Evolutionary conservation across 2,329 filamentous ascomycete species (phyloP).

Genomic region (Diaporthe vaccinii): DNA sequence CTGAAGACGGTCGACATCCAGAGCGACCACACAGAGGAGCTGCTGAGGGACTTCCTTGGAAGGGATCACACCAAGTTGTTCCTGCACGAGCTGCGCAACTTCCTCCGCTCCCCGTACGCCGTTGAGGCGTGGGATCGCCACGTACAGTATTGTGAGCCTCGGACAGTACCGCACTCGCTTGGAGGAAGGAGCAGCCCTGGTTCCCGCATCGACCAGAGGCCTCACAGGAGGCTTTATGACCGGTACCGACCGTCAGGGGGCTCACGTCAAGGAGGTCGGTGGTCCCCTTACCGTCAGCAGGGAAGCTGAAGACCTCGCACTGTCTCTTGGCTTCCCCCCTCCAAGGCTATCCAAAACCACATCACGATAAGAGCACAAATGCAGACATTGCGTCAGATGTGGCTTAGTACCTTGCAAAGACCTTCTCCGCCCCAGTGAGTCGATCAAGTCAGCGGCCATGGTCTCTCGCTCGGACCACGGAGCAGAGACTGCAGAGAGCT

Average conservation of each 20-base stretch:
- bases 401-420: background rate
- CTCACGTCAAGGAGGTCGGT: slow-evolving; percentile 10
- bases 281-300: slow-evolving; percentile 31
- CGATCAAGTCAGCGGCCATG: background rate
- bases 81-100: slow-evolving; percentile 86
- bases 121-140: slow-evolving; percentile 83
- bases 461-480: no score
- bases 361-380: no score
- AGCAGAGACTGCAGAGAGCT: background rate
- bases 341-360: background rate
- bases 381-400: background rate
- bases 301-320: background rate
- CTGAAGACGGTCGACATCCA: slow-evolving; percentile 87
- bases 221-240: slow-evolving; percentile 33
- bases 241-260: slow-evolving; percentile 25
- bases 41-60: slow-evolving; percentile 84
- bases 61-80: slow-evolving; percentile 80
- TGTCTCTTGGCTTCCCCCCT: background rate
- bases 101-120: slow-evolving; percentile 83
- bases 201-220: background rate
- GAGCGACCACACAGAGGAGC: slow-evolving; percentile 82
- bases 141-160: slow-evolving; percentile 74
- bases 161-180: background rate
- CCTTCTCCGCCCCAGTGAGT: background rate
- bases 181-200: background rate